Base-by-base conservation (phyloP, 768 basidiomycete species). In the Kwoniella sp. region DNA sequence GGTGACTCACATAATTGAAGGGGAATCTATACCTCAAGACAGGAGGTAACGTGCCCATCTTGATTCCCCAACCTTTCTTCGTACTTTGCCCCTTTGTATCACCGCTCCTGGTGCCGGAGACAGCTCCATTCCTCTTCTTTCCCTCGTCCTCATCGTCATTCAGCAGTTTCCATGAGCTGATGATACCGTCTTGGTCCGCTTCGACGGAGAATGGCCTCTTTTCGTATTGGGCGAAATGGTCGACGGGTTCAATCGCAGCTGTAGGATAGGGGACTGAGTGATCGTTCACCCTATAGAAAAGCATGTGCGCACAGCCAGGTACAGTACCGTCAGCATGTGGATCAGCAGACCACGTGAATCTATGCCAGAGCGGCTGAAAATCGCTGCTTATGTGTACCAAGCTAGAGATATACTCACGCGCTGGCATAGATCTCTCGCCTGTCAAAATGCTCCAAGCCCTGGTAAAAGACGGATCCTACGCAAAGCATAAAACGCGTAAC, bases 1-100 rank as follows among this genome's bases (percentile, higher is more conserved):
- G n/a, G n/a, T n/a, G n/a, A 63, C 75, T 67, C 55, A 76, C 75
- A 62, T 71, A 74, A 56, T 76, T 76, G 68, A 66, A 73, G 0
- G 73, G 73, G 34, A 73, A 74, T 12, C 67, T 61, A 55, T 71
- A 73, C 22, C 65, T 45, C 37, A 76, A 41, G 4, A 73, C 71
- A 22, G 75, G 75, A 8, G 74, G 74, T 29, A 73, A 55, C 25
- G 38, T 74, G 7, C 65, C 73, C 11, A 68, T n/a, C 41, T 60
- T 62, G 47, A 48, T 20, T n/a, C 37, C 37, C 55, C 51, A 61
- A 9, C 54, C 52, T 22, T 58, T 57, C 64, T 68, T 68, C 20
- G 38, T 54, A 23, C 52, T 47, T 25, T 22, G 50, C 53, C 9
- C 23, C 25, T 37, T 61, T 63, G 23, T n/a, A 9, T 45, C 20